Evolutionary conservation across 164 flowering plant genomes (phyloP), one percentile per base, ranked within the genome.

Genomic region (Chimonanthus praecox): DNA sequence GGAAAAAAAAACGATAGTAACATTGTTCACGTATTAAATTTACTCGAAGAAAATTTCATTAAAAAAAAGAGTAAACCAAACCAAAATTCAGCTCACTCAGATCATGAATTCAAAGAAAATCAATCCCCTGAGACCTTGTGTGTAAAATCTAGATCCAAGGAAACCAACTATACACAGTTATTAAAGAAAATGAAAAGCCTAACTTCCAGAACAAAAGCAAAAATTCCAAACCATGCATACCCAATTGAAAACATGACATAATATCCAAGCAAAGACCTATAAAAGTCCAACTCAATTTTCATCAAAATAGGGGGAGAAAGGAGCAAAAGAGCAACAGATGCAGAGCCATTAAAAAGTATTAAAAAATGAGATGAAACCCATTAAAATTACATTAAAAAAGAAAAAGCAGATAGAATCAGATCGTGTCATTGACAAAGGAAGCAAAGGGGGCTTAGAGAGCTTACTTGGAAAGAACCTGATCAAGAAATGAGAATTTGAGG

Each of bases 391-490:
- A 0, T 6, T n/a, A 47, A 18, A 18, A 51, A 47, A 16, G 18
- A 44, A 63, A 65, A 18, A 47, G 47, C 5, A 2, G n/a, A 20
- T 15, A 33, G 65, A 6, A 48, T 9, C 16, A 44, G 64, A 18
- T 21, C 3, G 20, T 18, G 10, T 16, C 10, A 66, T 66, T 64
- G 8, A 7, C 7, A 63, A 15, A 65, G 44, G 15, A 8, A 66
- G 45, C 5, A 45, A 11, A 7, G 7, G 47, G 46, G 47, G 47
- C 6, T 43, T 33, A 66, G 68, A 66, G 15, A 44, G 68, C 81
- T 72, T 72, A 81, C 89, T 87, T 71, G 85, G 63, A 10, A 78
- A 64, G 64, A 66, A 45, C 71, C 80, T 80, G 76, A 58, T n/a
- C 78, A 71, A 11, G 50, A 73, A 44, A 5, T 69, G 65, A 73